A percentile compares a stretch with the other conserved stretches of the same genome.
Evolutionary conservation across 1,139 yeast species (phyloP).

Genomic region (Zygosaccharomyces pseudobailii): DNA sequence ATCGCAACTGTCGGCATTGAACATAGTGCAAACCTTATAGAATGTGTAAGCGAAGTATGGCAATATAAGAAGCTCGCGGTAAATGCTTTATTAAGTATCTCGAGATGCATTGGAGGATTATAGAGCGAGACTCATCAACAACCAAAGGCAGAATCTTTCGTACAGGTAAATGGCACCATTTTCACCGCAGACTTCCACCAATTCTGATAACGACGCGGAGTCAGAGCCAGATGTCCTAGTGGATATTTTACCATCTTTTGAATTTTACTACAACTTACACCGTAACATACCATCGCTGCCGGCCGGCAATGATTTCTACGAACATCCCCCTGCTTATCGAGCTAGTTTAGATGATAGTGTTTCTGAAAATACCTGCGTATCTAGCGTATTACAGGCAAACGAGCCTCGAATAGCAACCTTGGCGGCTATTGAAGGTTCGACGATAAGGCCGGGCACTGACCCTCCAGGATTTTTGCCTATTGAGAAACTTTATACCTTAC

Average conservation of each 20-base stretch:
- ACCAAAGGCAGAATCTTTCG: too few species aligned
- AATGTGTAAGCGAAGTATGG: too few species aligned
- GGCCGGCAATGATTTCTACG: slow-evolving; percentile 2
- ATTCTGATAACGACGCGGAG: neutral
- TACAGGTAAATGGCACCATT: too few species aligned
- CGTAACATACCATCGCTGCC: slow-evolving; percentile 4
- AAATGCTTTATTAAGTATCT: too few species aligned
- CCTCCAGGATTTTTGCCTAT: slow-evolving; percentile 23
- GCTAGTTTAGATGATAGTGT: neutral
- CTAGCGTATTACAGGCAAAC: neutral
- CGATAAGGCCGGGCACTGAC: neutral
- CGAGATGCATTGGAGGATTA: too few species aligned
- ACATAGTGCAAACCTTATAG: too few species aligned
- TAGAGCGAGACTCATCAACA: too few species aligned
- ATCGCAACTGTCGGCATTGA: too few species aligned
- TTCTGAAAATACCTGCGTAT: neutral
- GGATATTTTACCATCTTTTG: slow-evolving; percentile 10
- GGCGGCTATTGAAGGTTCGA: neutral
- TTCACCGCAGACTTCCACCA: too few species aligned
- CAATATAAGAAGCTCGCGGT: too few species aligned
- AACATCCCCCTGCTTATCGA: slow-evolving; percentile 6
- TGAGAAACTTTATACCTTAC: slow-evolving; percentile 36
- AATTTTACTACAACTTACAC: slow-evolving; percentile 7
- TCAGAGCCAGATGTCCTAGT: neutral
- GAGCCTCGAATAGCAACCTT: neutral